phyloP scores from a whole-genome alignment of 75 land plant species.

The Pinus albicaulis region DNA sequence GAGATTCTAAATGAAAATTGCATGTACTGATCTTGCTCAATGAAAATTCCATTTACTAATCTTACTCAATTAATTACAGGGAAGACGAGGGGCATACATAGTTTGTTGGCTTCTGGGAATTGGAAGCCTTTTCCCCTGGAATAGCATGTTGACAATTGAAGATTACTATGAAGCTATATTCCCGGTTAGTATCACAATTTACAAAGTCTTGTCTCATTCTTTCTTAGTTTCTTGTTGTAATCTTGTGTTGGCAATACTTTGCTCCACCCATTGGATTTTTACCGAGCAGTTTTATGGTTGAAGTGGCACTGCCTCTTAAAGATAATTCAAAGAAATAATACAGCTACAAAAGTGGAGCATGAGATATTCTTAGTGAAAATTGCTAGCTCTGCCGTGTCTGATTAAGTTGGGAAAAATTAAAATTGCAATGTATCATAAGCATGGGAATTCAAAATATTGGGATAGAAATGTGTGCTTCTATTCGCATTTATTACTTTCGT shows the following conservation, averaged over 20 bases:
- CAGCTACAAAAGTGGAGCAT: background rate
- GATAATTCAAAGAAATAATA: too few species aligned
- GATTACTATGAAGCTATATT: slow-evolving; percentile 73
- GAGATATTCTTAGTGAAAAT: background rate
- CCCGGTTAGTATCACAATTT: slow-evolving; percentile 42
- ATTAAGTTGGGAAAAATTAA: too few species aligned
- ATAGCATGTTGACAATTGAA: slow-evolving; percentile 84
- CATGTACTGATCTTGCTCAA: background rate
- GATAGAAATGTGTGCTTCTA: too few species aligned
- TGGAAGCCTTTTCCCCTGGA: slow-evolving; percentile 88
- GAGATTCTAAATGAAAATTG: background rate
- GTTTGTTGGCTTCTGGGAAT: slow-evolving; percentile 87
- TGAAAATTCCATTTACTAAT: background rate
- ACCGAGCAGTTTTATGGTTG: too few species aligned
- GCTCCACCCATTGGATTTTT: too few species aligned
- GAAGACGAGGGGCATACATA: slow-evolving; percentile 45
- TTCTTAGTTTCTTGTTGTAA: too few species aligned
- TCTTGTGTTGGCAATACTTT: too few species aligned
- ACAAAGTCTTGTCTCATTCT: background rate
- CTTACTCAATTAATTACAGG: slow-evolving; percentile 29
- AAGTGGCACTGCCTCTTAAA: too few species aligned
- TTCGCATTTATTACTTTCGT: too few species aligned
- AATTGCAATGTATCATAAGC: too few species aligned
- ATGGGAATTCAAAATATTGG: too few species aligned
- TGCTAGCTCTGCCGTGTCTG: background rate